phyloP scores from a whole-genome alignment of 2,329 filamentous ascomycete genomes.

The Curvularia sp. region DNA sequence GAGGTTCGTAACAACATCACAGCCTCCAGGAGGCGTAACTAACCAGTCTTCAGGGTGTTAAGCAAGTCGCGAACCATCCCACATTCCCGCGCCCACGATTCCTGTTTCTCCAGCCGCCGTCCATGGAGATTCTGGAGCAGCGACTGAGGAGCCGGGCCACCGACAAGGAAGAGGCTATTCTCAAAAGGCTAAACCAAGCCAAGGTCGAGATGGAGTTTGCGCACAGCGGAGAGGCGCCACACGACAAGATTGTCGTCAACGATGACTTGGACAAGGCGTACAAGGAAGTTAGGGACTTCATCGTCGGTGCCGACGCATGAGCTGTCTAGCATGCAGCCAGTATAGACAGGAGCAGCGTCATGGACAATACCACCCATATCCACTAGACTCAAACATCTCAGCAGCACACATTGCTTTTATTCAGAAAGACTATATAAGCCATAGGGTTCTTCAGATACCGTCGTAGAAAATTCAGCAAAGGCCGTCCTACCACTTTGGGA shows the following conservation, averaged over 20 bases:
- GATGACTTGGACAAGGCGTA: slow-evolving; percentile 60
- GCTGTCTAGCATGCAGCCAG: neutral
- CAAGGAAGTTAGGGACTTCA: slow-evolving; percentile 58
- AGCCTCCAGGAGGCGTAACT: neutral
- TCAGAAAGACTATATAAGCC: slow-evolving; percentile 35
- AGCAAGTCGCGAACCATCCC: slow-evolving; percentile 80
- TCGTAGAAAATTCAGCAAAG: slow-evolving; percentile 55
- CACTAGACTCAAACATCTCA: neutral
- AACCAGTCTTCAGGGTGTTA: slow-evolving; percentile 69
- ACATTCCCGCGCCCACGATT: slow-evolving; percentile 74
- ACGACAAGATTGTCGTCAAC: slow-evolving; percentile 61
- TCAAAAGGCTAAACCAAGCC: slow-evolving; percentile 57
- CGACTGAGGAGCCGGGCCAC: slow-evolving; percentile 55
- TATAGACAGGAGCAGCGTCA: neutral
- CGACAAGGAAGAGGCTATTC: slow-evolving; percentile 57
- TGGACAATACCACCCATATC: slow-evolving; percentile 17
- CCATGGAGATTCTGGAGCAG: slow-evolving; percentile 73
- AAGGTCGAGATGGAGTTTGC: slow-evolving; percentile 54
- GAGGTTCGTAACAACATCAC: slow-evolving; percentile 62
- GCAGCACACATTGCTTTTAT: neutral
- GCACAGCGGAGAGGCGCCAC: slow-evolving; percentile 51
- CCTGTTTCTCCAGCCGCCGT: slow-evolving; percentile 84
- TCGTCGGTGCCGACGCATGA: slow-evolving; percentile 52
- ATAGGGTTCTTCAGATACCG: slow-evolving; percentile 56
- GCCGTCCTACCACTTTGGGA: slow-evolving; percentile 56